Percentiles rank a stretch among this genome's conserved stretches.
phyloP scores from a whole-genome alignment of 192 early-diverging fungal species.

The Backusella liffmaniae region DNA sequence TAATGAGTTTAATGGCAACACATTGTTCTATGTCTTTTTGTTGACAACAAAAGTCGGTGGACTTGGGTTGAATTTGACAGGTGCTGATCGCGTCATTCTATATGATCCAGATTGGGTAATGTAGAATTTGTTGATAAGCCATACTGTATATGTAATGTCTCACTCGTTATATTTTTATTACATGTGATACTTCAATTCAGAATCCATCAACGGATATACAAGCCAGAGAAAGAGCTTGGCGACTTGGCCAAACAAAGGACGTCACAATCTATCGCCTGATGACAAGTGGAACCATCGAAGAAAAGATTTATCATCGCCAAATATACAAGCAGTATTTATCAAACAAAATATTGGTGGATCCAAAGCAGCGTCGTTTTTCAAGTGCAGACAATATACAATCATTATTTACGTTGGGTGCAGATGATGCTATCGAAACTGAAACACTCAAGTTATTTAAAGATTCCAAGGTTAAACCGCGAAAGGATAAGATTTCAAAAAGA shows the following conservation, averaged over 20 bases:
- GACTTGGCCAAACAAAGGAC: constrained; percentile 82
- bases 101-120: constrained; percentile 94
- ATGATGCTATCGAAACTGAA: constrained; percentile 63
- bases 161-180: background rate
- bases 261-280: constrained; percentile 95
- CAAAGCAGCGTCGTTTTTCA: constrained; percentile 87
- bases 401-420: constrained; percentile 74
- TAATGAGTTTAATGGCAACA: constrained; percentile 77
- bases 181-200: background rate
- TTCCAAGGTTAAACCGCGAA: constrained; percentile 56
- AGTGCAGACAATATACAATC: constrained; percentile 74
- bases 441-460: constrained; percentile 84
- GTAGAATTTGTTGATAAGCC: no score
- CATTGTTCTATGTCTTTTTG: constrained; percentile 81
- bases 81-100: constrained; percentile 90
- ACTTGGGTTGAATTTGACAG: constrained; percentile 92
- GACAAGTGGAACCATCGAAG: constrained; percentile 93
- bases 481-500: background rate
- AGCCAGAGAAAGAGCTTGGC: constrained; percentile 94
- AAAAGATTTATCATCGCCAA: constrained; percentile 97
- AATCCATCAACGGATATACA: constrained; percentile 97
- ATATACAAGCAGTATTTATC: constrained; percentile 97
- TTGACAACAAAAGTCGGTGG: constrained; percentile 98
- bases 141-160: background rate
- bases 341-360: constrained; percentile 94